phyloP scores from a whole-genome alignment of 805 yeast species.

The Novakomyces olei region DNA sequence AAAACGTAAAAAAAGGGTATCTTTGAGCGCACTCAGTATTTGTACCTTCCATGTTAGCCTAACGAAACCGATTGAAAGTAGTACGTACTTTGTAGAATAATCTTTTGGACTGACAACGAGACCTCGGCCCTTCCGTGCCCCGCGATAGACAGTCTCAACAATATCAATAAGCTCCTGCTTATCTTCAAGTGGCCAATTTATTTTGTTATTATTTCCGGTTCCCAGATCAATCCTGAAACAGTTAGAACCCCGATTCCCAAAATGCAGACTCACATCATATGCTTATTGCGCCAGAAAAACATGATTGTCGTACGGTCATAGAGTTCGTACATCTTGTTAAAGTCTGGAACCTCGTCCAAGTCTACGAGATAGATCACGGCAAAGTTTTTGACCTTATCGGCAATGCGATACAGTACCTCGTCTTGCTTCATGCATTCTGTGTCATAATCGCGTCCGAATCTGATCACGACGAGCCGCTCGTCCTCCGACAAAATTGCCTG shows the following conservation, averaged over 20 bases:
- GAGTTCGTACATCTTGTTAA: conserved; percentile 66
- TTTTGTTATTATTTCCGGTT: conserved; percentile 88
- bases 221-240: conserved; percentile 99
- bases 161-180: conserved; percentile 83
- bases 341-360: conserved; percentile 72
- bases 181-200: conserved; percentile 57
- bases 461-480: conserved; percentile 61
- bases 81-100: conserved; percentile 12
- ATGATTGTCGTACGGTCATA: conserved; percentile 79
- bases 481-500: conserved; percentile 83
- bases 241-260: too few relatives aligned
- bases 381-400: conserved; percentile 68
- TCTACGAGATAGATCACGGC: conserved; percentile 79
- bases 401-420: conserved; percentile 53
- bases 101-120: conserved; percentile 58
- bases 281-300: conserved; percentile 67
- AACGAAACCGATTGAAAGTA: too few relatives aligned
- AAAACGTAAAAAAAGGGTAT: too few relatives aligned
- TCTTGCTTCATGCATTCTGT: conserved; percentile 77
- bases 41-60: too few relatives aligned
- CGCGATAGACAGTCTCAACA: conserved; percentile 69
- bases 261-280: too few relatives aligned
- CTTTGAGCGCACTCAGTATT: too few relatives aligned
- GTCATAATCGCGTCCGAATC: conserved; percentile 66
- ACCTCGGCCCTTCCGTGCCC: conserved; percentile 84